Evolutionary conservation across 1,284 basidiomycete genomes (phyloP).

Genomic region (Megacollybia platyphylla): DNA sequence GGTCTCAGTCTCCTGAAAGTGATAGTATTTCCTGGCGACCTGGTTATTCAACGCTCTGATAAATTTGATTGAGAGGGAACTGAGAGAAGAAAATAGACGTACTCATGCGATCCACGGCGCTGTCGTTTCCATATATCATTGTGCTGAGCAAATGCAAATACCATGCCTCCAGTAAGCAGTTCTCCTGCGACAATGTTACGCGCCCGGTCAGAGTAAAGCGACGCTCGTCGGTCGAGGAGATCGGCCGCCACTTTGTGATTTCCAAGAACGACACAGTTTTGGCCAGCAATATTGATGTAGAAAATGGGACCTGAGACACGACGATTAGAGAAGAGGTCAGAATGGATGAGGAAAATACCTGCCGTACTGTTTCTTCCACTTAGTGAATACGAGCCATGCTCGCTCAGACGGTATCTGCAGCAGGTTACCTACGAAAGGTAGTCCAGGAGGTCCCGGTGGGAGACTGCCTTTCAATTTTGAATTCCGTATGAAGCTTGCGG

Average conservation of each 20-base stretch:
- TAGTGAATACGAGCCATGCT: conserved; percentile 2
- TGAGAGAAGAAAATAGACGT: neutral
- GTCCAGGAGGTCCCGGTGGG: conserved; percentile 3
- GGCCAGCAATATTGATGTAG: conserved; percentile 3
- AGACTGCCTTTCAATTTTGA: neutral
- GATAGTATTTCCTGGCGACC: conserved; percentile 3
- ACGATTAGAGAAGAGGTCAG: neutral
- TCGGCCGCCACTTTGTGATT: conserved; percentile 4
- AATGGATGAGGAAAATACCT: neutral
- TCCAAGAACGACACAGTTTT: conserved; percentile 1
- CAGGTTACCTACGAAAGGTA: conserved; percentile 5
- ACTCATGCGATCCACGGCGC: conserved; percentile 7
- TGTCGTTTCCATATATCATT: conserved; percentile 4
- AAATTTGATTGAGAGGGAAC: neutral
- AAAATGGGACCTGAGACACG: conserved; percentile 10
- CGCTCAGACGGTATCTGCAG: neutral
- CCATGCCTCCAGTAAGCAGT: conserved; percentile 7
- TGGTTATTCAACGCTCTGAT: conserved; percentile 6
- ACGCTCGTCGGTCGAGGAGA: conserved; percentile 3
- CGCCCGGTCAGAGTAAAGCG: conserved; percentile 1
- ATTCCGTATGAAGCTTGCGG: too few species aligned
- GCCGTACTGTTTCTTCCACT: conserved; percentile 5
- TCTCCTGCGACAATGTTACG: conserved; percentile 7
- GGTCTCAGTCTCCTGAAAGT: conserved; percentile 6
- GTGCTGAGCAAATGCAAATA: conserved; percentile 5